A percentile compares a stretch with the other conserved stretches of the same genome.
phyloP scores from a whole-genome alignment of 2,329 filamentous ascomycete genomes.

The Cladophialophora psammophila region DNA sequence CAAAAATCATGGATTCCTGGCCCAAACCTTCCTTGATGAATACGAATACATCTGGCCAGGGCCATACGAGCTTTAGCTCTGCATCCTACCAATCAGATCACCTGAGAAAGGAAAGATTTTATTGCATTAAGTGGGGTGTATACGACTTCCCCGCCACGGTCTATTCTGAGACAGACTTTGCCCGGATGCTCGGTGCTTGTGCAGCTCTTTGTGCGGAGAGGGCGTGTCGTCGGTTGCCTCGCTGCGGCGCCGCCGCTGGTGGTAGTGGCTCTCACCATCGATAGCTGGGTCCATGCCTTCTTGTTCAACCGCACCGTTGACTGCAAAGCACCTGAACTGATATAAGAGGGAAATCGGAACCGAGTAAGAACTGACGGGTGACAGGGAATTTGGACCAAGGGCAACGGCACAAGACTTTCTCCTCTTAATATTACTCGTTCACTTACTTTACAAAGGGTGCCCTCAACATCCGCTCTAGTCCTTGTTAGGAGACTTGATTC shows the following conservation, averaged over 20 bases:
- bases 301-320: neutral
- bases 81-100: neutral
- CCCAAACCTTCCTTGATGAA: neutral
- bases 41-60: neutral
- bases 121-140: neutral
- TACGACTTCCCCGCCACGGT: neutral
- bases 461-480: neutral
- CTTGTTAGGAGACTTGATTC: neutral
- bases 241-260: neutral
- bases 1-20: neutral
- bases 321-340: neutral
- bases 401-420: neutral
- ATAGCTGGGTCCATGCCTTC: neutral
- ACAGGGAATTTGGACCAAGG: neutral
- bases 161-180: neutral
- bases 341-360: neutral
- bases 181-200: neutral
- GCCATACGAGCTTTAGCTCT: neutral
- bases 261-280: neutral
- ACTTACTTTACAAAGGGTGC: neutral
- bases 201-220: neutral
- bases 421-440: neutral
- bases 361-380: neutral
- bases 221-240: neutral
- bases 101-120: neutral